Evolutionary conservation across 345 rosid species (phyloP).

Genomic region (Hibiscus tridactylites): DNA sequence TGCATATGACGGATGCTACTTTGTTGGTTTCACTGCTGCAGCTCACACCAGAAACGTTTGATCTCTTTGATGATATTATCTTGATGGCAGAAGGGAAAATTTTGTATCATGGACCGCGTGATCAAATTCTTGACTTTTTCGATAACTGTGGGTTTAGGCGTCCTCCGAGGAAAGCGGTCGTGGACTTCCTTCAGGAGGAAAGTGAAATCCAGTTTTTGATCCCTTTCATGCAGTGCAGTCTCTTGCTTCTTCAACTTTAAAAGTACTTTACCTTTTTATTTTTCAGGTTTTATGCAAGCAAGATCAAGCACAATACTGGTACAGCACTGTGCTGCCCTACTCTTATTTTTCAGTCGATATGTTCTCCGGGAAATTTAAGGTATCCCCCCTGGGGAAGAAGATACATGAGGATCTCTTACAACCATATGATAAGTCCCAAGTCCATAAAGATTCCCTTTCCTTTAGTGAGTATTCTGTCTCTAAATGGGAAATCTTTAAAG

Average conservation of each 20-base stretch:
- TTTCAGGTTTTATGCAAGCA: conserved; percentile 32
- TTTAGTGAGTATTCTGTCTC: conserved; percentile 32
- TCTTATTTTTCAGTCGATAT: conserved; percentile 31
- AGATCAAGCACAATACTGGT: conserved; percentile 62
- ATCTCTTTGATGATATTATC: conserved; percentile 58
- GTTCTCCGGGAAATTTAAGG: conserved; percentile 38
- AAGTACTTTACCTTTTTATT: background rate
- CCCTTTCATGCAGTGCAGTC: background rate
- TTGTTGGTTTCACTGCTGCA: conserved; percentile 56
- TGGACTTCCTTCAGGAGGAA: conserved; percentile 67
- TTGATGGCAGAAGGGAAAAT: conserved; percentile 56
- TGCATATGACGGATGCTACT: conserved; percentile 49
- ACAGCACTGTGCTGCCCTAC: conserved; percentile 19
- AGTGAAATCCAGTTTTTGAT: background rate
- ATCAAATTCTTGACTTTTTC: conserved; percentile 28
- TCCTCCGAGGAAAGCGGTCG: conserved; percentile 55
- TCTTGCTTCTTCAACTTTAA: background rate
- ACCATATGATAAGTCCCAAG: conserved; percentile 28
- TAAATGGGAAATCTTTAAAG: conserved; percentile 43
- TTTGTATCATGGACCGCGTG: conserved; percentile 54
- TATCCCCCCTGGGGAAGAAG: conserved; percentile 24
- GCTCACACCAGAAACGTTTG: conserved; percentile 56
- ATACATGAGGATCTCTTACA: conserved; percentile 28
- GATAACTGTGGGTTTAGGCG: conserved; percentile 55
- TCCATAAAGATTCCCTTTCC: conserved; percentile 35